Percentiles rank a stretch among this genome's conserved stretches.
These are phyloP conservation scores for Pistacia atlantica DNA, from an alignment of 345 rosid species.

Conservation along the genomic window DNA sequence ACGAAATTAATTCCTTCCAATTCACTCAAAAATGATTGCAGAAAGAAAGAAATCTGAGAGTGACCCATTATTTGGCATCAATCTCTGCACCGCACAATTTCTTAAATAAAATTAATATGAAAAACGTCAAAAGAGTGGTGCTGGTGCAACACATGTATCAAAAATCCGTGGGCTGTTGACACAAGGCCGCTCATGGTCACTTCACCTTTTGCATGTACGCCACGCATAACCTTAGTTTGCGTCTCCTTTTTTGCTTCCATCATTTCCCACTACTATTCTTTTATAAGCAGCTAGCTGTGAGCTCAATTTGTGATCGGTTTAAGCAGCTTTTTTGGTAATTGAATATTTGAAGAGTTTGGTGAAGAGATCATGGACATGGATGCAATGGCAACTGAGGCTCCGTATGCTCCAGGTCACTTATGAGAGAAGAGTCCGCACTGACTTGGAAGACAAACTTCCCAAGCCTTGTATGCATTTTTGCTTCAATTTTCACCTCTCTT, in stretches of 20 bases:
- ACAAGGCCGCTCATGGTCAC: not conserved
- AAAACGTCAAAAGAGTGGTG: not conserved
- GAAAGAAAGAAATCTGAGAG: too few species aligned
- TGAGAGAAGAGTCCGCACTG: slow-evolving; percentile 55
- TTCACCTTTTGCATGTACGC: not conserved
- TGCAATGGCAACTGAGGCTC: slow-evolving; percentile 67
- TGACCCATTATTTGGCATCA: too few species aligned
- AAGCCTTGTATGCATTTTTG: slow-evolving; percentile 61
- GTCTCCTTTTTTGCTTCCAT: not conserved
- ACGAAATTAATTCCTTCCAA: too few species aligned
- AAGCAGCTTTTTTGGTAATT: not conserved
- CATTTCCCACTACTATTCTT: not conserved
- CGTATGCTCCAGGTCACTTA: slow-evolving; percentile 71
- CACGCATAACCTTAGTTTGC: slow-evolving; percentile 2
- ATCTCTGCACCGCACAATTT: too few species aligned
- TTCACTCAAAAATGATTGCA: too few species aligned
- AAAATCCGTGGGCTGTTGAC: not conserved
- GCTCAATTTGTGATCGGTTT: not conserved
- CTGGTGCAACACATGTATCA: too few species aligned
- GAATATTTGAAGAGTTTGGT: slow-evolving; percentile 3
- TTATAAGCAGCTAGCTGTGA: not conserved
- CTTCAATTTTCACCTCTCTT: not conserved
- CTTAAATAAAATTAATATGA: not conserved
- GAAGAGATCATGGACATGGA: slow-evolving; percentile 35
- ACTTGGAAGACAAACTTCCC: slow-evolving; percentile 64